Evolutionary conservation across 1,139 yeast species (phyloP), one percentile per base, ranked within the genome.

Genomic region (Pichia sp.): DNA sequence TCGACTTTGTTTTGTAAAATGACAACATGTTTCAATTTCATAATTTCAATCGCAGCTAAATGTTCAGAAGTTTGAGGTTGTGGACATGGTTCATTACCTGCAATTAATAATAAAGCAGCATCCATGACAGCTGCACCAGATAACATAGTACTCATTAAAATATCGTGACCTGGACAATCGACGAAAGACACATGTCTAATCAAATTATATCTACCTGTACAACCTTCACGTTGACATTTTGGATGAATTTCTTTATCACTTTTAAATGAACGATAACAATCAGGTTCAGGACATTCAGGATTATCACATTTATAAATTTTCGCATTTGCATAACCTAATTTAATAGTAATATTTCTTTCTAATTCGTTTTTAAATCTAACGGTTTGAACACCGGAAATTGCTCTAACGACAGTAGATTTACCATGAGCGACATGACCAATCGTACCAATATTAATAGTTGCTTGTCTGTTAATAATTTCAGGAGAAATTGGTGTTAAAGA

Each of bases 51-150:
- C 55, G 99, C 99, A 47, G 99, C 99, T 71, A 94, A 79, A 75
- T 94, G 99, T 74, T 94, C 99, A 26, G 96, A 86, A 32, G 99
- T 94, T 75, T 94, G 99, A 42, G 99, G 99, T 75, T 94, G 98
- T 55, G 98, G 99, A 75, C 99, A 94, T 51, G 95, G 82, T 77
- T 94, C 99, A 69, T 94, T 94, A 70, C 97, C 98, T 39, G 98
- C 99, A 67, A 94, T 84, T 59, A 94, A 78, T 64, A 94, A 75
- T 55, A 94, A 75, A 11, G 99, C 99, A 51, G 98, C 99, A 71
- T 94, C 99, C 99, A 94, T 94, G 59, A 94, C 98, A 18, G 99
- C 99, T 39, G 99, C 99, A 68, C 99, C 99, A 45, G 97, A 90
- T 80, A 94, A 83, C 99, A 94, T 94, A 60, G 98, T 94, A 78